Evolutionary conservation across 148 eudicot species (phyloP), one percentile per base, ranked within the genome.

Genomic region (Rhododendron molle): DNA sequence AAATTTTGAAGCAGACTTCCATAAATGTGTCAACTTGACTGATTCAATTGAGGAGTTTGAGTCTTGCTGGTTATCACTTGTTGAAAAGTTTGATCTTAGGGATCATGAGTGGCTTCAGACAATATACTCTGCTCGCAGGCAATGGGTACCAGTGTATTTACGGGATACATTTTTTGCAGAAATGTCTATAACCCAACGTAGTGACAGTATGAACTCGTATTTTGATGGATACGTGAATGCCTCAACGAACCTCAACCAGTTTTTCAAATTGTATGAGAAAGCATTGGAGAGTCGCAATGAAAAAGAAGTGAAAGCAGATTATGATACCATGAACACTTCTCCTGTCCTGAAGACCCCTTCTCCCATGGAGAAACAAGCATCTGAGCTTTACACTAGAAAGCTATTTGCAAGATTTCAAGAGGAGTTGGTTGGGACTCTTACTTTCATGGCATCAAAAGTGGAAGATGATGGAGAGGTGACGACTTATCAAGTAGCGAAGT

Each of bases 221-320:
- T 92, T 92, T 78, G 94, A 92, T 81, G 94, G 94, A 18, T 92
- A 90, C 72, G 89, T 92, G 49, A 92, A 92, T 86, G 94, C 94
- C n/a, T 92, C 94, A 13, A 92, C 94, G 11, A 88, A 78, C 80
- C 83, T 92, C 23, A 90, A 85, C 81, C 92, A 90, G 84, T 92
- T 92, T 72, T 91, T 92, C 79, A 92, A 89, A 76, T 50, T 87
- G 85, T 92, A 92, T 62, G 94, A 92, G 81, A 92, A 92, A 77
- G 94, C 94, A 32, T 73, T 92, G 60, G 94, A 92, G 88, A 92
- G 94, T 36, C 92, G 94, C 3, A 87, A 85, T 72, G 94, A 92
- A 91, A 92, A 90, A 89, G 94, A 92, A 87, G 90, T 92, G 52
- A 92, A 92, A 90, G 94, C 94, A 36, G 94, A 92, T 88, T 92